phyloP scores from a whole-genome alignment of 2,329 filamentous ascomycete species.

The Beauveria pseudobassiana region DNA sequence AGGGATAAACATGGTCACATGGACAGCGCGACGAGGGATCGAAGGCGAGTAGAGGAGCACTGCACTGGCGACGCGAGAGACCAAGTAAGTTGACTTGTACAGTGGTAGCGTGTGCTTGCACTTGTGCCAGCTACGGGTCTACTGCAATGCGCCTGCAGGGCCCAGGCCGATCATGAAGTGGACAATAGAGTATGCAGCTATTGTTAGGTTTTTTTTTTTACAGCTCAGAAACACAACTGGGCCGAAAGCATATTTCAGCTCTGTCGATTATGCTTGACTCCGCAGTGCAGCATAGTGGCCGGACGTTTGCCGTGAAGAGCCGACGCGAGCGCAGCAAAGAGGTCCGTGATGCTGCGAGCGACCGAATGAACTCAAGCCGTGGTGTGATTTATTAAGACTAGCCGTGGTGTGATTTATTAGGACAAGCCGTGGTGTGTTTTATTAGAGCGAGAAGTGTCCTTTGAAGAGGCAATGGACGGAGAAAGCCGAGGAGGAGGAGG shows the following conservation, averaged over 20 bases:
- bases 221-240: not conserved
- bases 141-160: not conserved
- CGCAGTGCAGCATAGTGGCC: not conserved
- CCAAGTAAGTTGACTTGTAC: not conserved
- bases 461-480: not conserved
- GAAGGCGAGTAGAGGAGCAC: not conserved
- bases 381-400: too few relatives aligned
- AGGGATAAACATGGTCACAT: not conserved
- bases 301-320: not conserved
- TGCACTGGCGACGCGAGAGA: not conserved
- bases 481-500: too few relatives aligned
- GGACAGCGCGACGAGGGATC: not conserved
- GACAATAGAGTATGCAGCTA: constrained; percentile 2
- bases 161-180: not conserved
- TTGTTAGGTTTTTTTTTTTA: not conserved
- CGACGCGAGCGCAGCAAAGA: not conserved
- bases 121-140: not conserved
- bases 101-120: not conserved
- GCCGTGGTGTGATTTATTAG: too few relatives aligned
- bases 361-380: not conserved
- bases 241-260: not conserved
- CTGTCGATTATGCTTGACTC: not conserved
- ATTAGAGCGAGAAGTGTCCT: not conserved
- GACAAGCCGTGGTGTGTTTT: too few relatives aligned
- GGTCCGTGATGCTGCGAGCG: not conserved